Conservation (phyloP, 139 green algal genomes). For the Coelastrella sp. region DNA sequence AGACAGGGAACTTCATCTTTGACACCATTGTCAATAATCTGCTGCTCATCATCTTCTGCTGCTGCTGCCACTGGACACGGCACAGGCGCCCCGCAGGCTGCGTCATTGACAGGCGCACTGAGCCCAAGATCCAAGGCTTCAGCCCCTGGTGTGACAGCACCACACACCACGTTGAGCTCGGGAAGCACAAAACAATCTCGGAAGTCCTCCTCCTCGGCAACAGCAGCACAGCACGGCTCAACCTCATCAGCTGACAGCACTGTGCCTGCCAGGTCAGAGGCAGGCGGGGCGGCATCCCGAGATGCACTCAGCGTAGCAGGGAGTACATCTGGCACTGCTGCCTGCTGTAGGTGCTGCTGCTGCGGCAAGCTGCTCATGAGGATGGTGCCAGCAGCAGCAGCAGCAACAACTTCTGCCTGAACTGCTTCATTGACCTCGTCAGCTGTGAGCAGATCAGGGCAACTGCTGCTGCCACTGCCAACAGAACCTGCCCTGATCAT, state of each 20-base stretch:
- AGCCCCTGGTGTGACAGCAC: too few species aligned
- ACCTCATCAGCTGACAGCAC: too few species aligned
- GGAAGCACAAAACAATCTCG: too few species aligned
- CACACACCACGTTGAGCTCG: too few species aligned
- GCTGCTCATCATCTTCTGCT: conserved; percentile 1
- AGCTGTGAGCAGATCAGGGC: neutral
- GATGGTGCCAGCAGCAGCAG: neutral
- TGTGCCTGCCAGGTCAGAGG: too few species aligned
- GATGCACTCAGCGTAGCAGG: too few species aligned
- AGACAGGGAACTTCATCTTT: too few species aligned
- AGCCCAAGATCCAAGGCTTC: neutral
- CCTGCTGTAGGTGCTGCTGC: conserved; percentile 13
- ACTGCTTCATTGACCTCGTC: neutral
- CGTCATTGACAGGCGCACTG: neutral
- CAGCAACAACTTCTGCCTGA: conserved; percentile 5
- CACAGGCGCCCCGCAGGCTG: neutral
- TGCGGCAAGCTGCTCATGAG: conserved; percentile 16
- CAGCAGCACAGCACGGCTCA: too few species aligned
- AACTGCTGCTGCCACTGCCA: conserved; percentile 17
- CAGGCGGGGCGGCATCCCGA: too few species aligned
- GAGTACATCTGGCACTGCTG: too few species aligned
- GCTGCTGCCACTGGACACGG: neutral
- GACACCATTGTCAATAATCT: neutral
- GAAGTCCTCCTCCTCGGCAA: too few species aligned
- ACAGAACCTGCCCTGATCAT: neutral